Percentiles rank a stretch among this genome's conserved stretches.
These are phyloP conservation scores for Solanum chilense DNA, from an alignment of 257 asterid genomes.

Conservation along the genomic window DNA sequence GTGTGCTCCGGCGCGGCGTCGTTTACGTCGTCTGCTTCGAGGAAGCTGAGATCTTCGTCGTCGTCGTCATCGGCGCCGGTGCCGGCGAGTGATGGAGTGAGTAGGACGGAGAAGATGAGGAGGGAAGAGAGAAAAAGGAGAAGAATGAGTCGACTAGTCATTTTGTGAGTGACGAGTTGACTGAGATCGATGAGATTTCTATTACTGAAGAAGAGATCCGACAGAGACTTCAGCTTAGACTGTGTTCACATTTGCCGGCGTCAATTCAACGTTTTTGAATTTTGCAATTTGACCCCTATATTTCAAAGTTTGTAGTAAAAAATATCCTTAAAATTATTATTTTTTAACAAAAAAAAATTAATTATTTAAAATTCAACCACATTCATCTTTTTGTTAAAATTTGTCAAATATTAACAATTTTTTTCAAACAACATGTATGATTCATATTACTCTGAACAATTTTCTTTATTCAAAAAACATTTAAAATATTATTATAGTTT, in stretches of 20 bases:
- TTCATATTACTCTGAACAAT: too few relatives aligned
- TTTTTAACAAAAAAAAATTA: too few relatives aligned
- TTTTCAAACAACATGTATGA: too few relatives aligned
- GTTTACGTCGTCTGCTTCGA: constrained; percentile 36
- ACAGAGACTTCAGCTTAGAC: background rate
- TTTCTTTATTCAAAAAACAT: too few relatives aligned
- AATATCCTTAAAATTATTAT: too few relatives aligned
- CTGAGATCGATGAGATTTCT: background rate
- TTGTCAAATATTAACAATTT: too few relatives aligned
- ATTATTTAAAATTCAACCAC: too few relatives aligned
- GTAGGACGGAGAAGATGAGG: constrained; percentile 12
- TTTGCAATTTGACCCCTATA: background rate
- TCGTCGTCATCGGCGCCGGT: constrained; percentile 29
- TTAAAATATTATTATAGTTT: too few relatives aligned
- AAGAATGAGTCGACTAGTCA: constrained; percentile 15
- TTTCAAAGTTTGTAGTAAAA: too few relatives aligned
- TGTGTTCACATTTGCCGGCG: background rate
- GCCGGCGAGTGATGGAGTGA: constrained; percentile 4
- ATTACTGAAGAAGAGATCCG: background rate
- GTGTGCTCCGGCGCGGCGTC: constrained; percentile 3
- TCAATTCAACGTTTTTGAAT: background rate
- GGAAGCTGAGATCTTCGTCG: constrained; percentile 78
- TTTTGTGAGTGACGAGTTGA: background rate
- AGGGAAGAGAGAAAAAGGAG: constrained; percentile 18
- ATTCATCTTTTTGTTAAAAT: too few relatives aligned